Conservation (phyloP, 208 protist genomes). For the Leishmania lainsoni region DNA sequence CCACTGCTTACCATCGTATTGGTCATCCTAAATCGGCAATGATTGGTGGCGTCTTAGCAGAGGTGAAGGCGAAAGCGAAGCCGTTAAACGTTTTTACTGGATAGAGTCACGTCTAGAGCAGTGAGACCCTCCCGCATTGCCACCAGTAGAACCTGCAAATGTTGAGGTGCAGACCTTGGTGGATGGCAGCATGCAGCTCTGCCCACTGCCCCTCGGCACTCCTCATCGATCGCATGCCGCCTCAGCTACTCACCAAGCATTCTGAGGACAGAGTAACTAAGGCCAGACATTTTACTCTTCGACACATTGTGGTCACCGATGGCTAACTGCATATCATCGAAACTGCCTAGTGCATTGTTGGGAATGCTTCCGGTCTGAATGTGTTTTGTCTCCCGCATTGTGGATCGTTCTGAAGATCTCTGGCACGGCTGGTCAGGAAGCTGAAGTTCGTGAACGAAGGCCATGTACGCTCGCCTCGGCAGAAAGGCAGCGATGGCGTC, state of each 20-base stretch:
- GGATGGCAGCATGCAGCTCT: background rate
- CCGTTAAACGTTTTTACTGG: background rate
- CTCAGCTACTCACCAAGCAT: background rate
- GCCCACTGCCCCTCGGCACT: background rate
- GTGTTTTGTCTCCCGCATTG: background rate
- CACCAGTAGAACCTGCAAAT: background rate
- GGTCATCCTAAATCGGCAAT: background rate
- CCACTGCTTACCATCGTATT: background rate
- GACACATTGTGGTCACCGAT: background rate
- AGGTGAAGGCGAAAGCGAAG: background rate
- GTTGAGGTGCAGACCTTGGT: background rate
- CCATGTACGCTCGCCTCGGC: background rate
- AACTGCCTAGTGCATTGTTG: background rate
- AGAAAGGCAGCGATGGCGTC: background rate
- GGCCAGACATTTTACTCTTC: background rate
- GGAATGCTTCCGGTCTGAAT: background rate
- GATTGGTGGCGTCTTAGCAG: background rate
- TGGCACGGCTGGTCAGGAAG: background rate
- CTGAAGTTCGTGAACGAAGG: background rate
- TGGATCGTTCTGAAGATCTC: background rate
- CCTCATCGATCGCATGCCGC: background rate
- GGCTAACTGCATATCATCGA: background rate
- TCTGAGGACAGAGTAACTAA: background rate
- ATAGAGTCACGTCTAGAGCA: background rate
- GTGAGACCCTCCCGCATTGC: background rate